Evolutionary conservation across 2,329 filamentous ascomycete species (phyloP).

Genomic region (Trichoderma aggressivum): DNA sequence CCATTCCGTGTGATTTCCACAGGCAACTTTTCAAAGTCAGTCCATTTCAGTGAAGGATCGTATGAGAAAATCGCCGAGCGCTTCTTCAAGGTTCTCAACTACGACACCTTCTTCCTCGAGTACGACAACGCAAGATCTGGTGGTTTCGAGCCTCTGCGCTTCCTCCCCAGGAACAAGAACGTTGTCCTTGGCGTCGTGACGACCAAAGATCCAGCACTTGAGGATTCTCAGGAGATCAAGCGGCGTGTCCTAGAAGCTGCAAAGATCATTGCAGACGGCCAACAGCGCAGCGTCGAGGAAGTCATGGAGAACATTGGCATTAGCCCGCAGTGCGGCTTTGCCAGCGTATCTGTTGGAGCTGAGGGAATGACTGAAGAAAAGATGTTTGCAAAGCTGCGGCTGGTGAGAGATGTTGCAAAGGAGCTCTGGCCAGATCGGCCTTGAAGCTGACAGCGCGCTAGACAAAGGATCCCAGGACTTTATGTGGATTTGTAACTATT

Average conservation of each 20-base stretch:
- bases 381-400: constrained; percentile 67
- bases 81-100: constrained; percentile 57
- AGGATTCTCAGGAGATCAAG: constrained; percentile 54
- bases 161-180: constrained; percentile 59
- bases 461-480: neutral
- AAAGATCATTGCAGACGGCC: constrained; percentile 63
- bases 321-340: constrained; percentile 68
- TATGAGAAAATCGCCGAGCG: constrained; percentile 61
- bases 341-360: constrained; percentile 62
- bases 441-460: neutral
- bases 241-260: constrained; percentile 55
- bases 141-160: constrained; percentile 58
- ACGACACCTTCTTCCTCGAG: constrained; percentile 60
- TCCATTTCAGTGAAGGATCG: constrained; percentile 62
- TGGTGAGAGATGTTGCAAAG: constrained; percentile 64
- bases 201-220: constrained; percentile 56
- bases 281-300: constrained; percentile 58
- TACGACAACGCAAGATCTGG: constrained; percentile 59
- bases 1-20: constrained; percentile 35
- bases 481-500: neutral
- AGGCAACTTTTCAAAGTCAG: constrained; percentile 59
- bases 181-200: constrained; percentile 60
- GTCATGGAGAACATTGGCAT: constrained; percentile 63
- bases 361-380: constrained; percentile 64
- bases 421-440: constrained; percentile 53